Conservation (phyloP, 1,139 yeast species). For the Candida pseudoviswanathii region DNA sequence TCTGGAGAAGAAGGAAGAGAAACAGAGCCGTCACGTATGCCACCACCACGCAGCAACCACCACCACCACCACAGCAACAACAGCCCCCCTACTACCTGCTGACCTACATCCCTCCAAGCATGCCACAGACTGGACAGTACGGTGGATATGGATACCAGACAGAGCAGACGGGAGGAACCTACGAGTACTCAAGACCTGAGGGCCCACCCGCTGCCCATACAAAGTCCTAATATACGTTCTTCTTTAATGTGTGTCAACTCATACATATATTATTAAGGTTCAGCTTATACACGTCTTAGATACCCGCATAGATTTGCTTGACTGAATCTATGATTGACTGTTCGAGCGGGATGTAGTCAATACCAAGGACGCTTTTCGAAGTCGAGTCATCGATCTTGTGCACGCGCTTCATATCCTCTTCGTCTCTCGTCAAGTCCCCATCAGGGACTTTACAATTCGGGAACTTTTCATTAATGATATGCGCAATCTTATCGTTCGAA, state of each 20-base stretch:
- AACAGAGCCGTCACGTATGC: slow-evolving; percentile 1
- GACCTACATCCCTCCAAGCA: slow-evolving; percentile 4
- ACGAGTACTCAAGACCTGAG: slow-evolving; percentile 7
- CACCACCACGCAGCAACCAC: not conserved
- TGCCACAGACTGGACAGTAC: slow-evolving; percentile 5
- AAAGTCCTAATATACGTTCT: slow-evolving; percentile 4
- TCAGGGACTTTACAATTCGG: slow-evolving; percentile 16
- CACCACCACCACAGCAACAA: slow-evolving; percentile 5
- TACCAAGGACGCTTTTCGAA: slow-evolving; percentile 33
- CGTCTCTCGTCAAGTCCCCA: slow-evolving; percentile 10
- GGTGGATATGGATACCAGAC: slow-evolving; percentile 4
- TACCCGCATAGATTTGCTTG: slow-evolving; percentile 28
- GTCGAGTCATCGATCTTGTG: slow-evolving; percentile 24
- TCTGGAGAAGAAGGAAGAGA: slow-evolving; percentile 9
- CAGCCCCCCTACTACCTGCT: not conserved
- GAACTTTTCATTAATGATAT: slow-evolving; percentile 25
- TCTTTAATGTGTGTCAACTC: slow-evolving; percentile 12
- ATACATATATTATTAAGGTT: slow-evolving; percentile 18
- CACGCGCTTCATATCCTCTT: slow-evolving; percentile 3
- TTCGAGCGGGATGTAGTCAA: slow-evolving; percentile 36
- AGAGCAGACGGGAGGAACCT: slow-evolving; percentile 7
- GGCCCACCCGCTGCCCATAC: slow-evolving; percentile 15
- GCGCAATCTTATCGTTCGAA: slow-evolving; percentile 23
- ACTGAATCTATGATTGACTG: slow-evolving; percentile 40
- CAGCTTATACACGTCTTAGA: slow-evolving; percentile 16